Percentiles rank a stretch among this genome's conserved stretches.
These are phyloP conservation scores for Bidens hawaiensis DNA, from an alignment of 140 eudicot species.

Conservation along the genomic window DNA sequence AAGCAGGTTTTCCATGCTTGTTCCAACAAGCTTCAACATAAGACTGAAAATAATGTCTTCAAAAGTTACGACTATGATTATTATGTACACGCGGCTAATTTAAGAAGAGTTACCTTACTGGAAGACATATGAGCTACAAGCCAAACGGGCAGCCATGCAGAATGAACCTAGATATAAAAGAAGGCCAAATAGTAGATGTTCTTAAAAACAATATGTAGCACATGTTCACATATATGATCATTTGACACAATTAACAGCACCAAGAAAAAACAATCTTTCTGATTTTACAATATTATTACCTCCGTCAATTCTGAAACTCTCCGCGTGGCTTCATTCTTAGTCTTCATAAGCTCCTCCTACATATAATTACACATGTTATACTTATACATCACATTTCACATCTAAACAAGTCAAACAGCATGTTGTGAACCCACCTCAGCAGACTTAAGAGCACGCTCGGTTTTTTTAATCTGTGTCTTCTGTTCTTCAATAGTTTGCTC, in stretches of 20 bases:
- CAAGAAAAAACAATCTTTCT: not conserved
- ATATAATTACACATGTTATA: slow-evolving; percentile 10
- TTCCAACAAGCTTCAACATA: slow-evolving; percentile 59
- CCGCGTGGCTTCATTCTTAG: slow-evolving; percentile 70
- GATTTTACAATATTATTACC: too few relatives aligned
- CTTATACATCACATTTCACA: slow-evolving; percentile 5
- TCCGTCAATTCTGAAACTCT: slow-evolving; percentile 55
- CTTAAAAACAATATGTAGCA: slow-evolving; percentile 5
- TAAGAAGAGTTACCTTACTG: slow-evolving; percentile 39
- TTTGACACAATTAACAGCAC: slow-evolving; percentile 1
- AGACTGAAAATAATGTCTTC: slow-evolving; percentile 37
- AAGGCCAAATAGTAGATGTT: slow-evolving; percentile 7
- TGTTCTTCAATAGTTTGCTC: slow-evolving; percentile 54
- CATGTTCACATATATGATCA: slow-evolving; percentile 6
- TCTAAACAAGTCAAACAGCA: slow-evolving; percentile 14
- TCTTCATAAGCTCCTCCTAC: slow-evolving; percentile 89
- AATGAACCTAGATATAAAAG: slow-evolving; percentile 54
- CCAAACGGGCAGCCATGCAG: slow-evolving; percentile 93
- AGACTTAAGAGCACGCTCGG: slow-evolving; percentile 89
- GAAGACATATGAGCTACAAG: slow-evolving; percentile 47
- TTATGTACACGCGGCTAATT: slow-evolving; percentile 4
- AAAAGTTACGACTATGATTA: slow-evolving; percentile 15
- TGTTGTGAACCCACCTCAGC: slow-evolving; percentile 67
- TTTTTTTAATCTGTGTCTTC: slow-evolving; percentile 51
- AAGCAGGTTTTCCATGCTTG: slow-evolving; percentile 71